Evolutionary conservation across 257 asterid species (phyloP), one percentile per base, ranked within the genome.

Genomic region (Solanum chilense): DNA sequence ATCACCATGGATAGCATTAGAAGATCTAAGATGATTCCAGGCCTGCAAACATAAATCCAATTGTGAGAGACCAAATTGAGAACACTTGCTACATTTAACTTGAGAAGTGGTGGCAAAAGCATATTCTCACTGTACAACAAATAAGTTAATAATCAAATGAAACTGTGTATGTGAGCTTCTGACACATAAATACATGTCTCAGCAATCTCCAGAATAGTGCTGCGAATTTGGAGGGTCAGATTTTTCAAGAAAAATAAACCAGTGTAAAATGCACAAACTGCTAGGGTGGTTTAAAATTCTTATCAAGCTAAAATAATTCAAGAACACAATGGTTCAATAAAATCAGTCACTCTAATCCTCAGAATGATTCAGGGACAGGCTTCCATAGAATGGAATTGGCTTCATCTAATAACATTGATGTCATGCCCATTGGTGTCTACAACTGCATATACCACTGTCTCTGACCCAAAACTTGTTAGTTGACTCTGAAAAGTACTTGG

Each of bases 21-120:
- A 89, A 68, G 91, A 91, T 88, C 85, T 91, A 56, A 78, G 62
- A 21, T 71, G 93, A 89, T 95, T 97, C 97, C 95, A 95, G 58
- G 90, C 96, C 99, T 96, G 89, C 45, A 90, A 74, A 68, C 82
- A 77, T 41, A 37, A 83, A 88, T 87, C 83, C 52, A 31, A 71
- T 73, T 33, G 82, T 21, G 58, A 49, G 66, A 86, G 15, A 47
- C 41, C 68, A 86, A 47, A 80, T 45, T 27, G 84, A 25, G 84
- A 47, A 16, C 68, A 47, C 44, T 49, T 80, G 68, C 85, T 47
- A 29, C 27, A 80, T 80, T 47, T 10, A 80, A 27, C 68, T 33
- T 29, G 0, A 80, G 5, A 9, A 27, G 9, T 78, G 84, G 41
- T 78, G 37, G 25, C 35, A 45, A 78, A 15, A 45, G 41, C 58